Percentiles rank a stretch among this genome's conserved stretches.
Conservation (phyloP, 2,329 filamentous ascomycete species). For the Tolypocladium ovalisporum region DNA sequence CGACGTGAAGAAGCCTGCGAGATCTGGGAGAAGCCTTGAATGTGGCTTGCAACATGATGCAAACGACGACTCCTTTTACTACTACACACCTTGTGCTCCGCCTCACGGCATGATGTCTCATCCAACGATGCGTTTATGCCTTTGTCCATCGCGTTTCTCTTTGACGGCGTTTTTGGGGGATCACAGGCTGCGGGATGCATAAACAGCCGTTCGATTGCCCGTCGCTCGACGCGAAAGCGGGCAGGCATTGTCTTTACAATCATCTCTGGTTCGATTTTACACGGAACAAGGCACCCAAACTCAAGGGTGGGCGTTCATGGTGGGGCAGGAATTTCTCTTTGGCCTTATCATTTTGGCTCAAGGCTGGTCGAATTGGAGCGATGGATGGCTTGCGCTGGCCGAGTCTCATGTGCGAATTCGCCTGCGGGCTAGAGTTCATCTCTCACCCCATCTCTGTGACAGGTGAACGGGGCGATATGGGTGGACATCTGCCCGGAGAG, state of each 20-base stretch:
- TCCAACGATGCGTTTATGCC: background rate
- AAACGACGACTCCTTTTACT: background rate
- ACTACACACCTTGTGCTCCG: background rate
- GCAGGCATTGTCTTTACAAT: background rate
- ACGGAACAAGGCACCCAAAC: background rate
- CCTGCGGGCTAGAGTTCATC: background rate
- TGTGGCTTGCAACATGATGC: background rate
- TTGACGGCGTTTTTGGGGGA: background rate
- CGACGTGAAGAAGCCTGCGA: constrained; percentile 21
- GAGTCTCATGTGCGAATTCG: background rate
- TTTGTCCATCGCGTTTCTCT: background rate
- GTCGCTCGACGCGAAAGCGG: background rate
- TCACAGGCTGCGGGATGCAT: background rate
- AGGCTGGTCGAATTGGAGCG: too few species aligned
- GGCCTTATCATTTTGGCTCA: background rate
- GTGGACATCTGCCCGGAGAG: background rate
- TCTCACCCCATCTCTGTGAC: background rate
- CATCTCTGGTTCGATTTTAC: background rate
- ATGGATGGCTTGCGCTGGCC: background rate
- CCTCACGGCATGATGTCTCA: constrained; percentile 1
- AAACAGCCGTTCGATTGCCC: background rate
- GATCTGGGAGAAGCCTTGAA: background rate
- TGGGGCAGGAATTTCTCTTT: background rate
- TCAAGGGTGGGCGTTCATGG: constrained; percentile 2
- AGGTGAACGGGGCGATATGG: background rate